Evolutionary conservation across 139 green algal genomes (phyloP), one percentile per base, ranked within the genome.

Genomic region (Tetratostichococcus sp.): DNA sequence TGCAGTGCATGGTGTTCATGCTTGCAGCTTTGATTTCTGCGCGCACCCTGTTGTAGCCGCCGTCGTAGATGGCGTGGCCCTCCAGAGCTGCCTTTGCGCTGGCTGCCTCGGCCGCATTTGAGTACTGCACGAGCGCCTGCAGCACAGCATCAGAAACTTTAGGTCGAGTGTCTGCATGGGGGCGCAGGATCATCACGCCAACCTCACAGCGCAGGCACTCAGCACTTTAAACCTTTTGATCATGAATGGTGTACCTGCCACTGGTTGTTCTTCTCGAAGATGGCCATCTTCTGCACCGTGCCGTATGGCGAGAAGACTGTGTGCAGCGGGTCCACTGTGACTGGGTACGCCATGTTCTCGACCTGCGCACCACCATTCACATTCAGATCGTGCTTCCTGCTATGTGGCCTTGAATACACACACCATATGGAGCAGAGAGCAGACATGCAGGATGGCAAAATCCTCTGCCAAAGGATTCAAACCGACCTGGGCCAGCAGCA

Each of bases 241-340:
- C n/a, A n/a, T n/a, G n/a, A n/a, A n/a, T n/a, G 43, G 32, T 28
- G 35, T 5, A 75, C 80, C 75, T 82, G 80, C 65, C 68, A 75
- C 11, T 65, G 57, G 33, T 72, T 72, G 66, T 85, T 86, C 69
- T 89, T 89, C 74, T 91, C 86, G 71, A 88, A 91, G 21, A 88
- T 86, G 57, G 87, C 85, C 67, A 91, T 91, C 81, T 91, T 91
- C 74, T 91, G 79, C 23, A 91, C 86, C 30, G 65, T 66, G 43
- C 87, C 87, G 68, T 91, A 91, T 0, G 83, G 84, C 0, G 79
- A 87, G 76, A 87, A 91, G 5, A 91, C 86, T n/a, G 86, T 91
- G 71, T 91, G 84, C n/a, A 92, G 69, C 21, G 83, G 77, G 1
- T 92, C 87, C n/a, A 92, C 75, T 23, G 82, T 90, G 1, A 91